phyloP scores from a whole-genome alignment of 176 grass and related monocot genomes.

The Oryza officinalis region DNA sequence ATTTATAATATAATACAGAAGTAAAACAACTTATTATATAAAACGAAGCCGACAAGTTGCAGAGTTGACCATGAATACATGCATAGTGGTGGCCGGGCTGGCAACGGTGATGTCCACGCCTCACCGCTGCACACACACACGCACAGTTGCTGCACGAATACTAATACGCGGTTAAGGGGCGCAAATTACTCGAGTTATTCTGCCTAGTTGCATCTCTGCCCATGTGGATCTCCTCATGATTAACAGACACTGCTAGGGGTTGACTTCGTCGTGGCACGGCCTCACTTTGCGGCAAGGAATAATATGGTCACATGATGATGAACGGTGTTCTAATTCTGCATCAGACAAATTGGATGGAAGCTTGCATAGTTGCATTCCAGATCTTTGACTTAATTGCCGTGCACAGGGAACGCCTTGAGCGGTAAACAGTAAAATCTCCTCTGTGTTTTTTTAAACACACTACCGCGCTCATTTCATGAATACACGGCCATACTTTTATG shows the following conservation, averaged over 20 bases:
- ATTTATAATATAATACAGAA: no score
- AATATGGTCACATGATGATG: constrained; percentile 24
- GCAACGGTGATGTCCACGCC: constrained; percentile 7
- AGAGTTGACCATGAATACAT: constrained; percentile 25
- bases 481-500: no score
- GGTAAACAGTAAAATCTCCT: background rate
- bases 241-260: constrained; percentile 7
- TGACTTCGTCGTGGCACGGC: constrained; percentile 22
- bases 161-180: background rate
- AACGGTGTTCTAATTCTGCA: background rate
- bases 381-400: background rate
- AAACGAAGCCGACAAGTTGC: background rate
- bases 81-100: background rate
- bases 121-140: background rate
- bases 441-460: background rate
- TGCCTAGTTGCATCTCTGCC: background rate
- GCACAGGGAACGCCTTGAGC: no score
- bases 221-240: constrained; percentile 30
- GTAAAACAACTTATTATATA: no score
- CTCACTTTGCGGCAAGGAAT: constrained; percentile 22
- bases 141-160: background rate
- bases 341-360: constrained; percentile 8
- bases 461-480: no score
- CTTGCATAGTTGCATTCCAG: background rate
- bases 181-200: background rate